Conservation (phyloP, 768 basidiomycete genomes). For the Xerocomellus dryophilus region DNA sequence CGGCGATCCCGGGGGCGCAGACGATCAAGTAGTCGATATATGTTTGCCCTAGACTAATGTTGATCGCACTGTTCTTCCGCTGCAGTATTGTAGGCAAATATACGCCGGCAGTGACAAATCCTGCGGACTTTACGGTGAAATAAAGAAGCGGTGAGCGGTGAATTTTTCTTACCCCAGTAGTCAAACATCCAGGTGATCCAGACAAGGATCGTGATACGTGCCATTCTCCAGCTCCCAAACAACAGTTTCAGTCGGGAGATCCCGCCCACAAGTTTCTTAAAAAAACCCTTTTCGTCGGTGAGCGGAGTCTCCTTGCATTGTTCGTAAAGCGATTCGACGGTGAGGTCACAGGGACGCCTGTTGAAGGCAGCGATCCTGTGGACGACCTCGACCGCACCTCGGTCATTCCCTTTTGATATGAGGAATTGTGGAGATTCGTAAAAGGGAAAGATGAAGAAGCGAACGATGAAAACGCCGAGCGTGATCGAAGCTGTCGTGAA, state of each 20-base stretch:
- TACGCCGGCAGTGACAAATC: background rate
- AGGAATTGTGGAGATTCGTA: constrained; percentile 17
- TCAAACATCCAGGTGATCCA: constrained; percentile 18
- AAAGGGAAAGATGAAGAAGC: constrained; percentile 17
- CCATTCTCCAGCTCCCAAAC: constrained; percentile 13
- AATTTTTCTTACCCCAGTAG: constrained; percentile 7
- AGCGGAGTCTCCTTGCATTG: background rate
- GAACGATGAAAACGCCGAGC: constrained; percentile 9
- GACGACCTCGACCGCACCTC: constrained; percentile 14
- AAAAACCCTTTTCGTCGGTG: background rate
- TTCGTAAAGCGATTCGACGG: constrained; percentile 13
- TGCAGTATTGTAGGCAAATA: constrained; percentile 12
- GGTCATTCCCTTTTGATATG: constrained; percentile 11
- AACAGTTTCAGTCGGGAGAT: constrained; percentile 10
- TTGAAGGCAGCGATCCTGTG: constrained; percentile 17
- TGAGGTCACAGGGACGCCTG: constrained; percentile 6
- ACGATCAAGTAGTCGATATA: constrained; percentile 12
- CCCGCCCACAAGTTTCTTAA: background rate
- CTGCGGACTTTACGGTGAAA: background rate
- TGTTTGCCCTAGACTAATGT: constrained; percentile 4
- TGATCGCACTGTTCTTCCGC: constrained; percentile 11
- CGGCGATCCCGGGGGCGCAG: constrained; percentile 5
- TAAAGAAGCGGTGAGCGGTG: background rate
- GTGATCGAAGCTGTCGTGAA: constrained; percentile 11
- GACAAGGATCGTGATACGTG: constrained; percentile 7